Evolutionary conservation across 306 rosid species (phyloP).

Genomic region (Pterocarpus macrocarpus): DNA sequence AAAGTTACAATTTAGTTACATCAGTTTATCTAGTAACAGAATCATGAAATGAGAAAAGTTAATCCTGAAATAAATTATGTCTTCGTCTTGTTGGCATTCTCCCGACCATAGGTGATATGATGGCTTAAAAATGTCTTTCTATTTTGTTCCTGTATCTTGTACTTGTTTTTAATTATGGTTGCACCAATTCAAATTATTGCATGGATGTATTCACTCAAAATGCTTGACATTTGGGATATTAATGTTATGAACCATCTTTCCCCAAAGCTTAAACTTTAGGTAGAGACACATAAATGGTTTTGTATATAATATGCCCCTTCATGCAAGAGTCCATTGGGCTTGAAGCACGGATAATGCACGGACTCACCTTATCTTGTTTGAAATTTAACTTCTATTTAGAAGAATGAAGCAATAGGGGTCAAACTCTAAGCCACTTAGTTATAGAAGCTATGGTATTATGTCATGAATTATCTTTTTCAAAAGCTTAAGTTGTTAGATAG

Average conservation of each 20-base stretch:
- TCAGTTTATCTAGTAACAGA: constrained; percentile 3
- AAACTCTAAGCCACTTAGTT: too few species aligned
- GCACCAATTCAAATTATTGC: not conserved
- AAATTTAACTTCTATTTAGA: too few species aligned
- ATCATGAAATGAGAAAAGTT: not conserved
- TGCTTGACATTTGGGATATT: constrained; percentile 1
- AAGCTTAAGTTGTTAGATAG: not conserved
- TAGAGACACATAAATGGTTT: too few species aligned
- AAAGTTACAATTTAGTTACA: constrained; percentile 11
- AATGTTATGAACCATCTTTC: too few species aligned
- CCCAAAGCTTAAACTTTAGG: too few species aligned
- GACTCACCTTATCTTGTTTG: too few species aligned
- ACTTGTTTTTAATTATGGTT: constrained; percentile 7
- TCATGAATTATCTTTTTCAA: too few species aligned
- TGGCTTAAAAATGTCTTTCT: not conserved
- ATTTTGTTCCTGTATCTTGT: not conserved
- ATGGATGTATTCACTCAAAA: not conserved
- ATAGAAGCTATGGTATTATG: too few species aligned
- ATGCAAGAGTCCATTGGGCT: too few species aligned
- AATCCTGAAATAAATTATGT: constrained; percentile 27
- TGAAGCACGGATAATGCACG: too few species aligned
- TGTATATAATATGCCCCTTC: too few species aligned
- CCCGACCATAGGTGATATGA: not conserved
- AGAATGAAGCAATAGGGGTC: too few species aligned
- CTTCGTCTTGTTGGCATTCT: not conserved